phyloP scores from a whole-genome alignment of 805 yeast genomes.

The Wickerhamomyces pijperi region DNA sequence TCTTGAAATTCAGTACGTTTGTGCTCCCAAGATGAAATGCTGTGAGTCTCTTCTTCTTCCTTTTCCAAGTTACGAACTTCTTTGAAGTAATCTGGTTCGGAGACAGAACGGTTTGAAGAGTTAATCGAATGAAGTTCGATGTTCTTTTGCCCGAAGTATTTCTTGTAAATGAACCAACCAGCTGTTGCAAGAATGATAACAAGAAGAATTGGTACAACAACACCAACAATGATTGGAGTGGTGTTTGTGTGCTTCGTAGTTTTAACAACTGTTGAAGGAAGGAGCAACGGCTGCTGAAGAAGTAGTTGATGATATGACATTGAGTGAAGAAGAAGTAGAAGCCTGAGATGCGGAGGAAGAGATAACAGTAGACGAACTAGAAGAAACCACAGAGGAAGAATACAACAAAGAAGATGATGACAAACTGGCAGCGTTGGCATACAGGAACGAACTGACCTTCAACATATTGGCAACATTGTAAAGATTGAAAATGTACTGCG shows the following conservation, averaged over 20 bases:
- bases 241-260: neutral
- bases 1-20: conserved; percentile 15
- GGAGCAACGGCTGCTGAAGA: neutral
- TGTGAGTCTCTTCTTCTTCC: conserved; percentile 3
- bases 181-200: conserved; percentile 9
- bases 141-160: neutral
- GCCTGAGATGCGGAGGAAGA: conserved; percentile 1
- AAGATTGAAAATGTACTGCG: conserved; percentile 25
- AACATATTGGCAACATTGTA: conserved; percentile 29
- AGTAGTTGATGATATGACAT: neutral
- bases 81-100: conserved; percentile 9
- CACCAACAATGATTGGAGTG: conserved; percentile 10
- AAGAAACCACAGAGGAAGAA: neutral
- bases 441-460: conserved; percentile 12
- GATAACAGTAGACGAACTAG: neutral
- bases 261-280: too few relatives aligned
- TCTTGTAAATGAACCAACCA: conserved; percentile 8
- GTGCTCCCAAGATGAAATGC: conserved; percentile 16
- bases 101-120: conserved; percentile 4
- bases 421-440: neutral
- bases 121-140: neutral
- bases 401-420: neutral
- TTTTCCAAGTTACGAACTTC: conserved; percentile 14
- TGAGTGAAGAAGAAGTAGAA: neutral
- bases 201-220: conserved; percentile 14